These are phyloP conservation scores for Gremmenia infestans DNA, from an alignment of 2,329 filamentous ascomycete species.

Conservation along the genomic window DNA sequence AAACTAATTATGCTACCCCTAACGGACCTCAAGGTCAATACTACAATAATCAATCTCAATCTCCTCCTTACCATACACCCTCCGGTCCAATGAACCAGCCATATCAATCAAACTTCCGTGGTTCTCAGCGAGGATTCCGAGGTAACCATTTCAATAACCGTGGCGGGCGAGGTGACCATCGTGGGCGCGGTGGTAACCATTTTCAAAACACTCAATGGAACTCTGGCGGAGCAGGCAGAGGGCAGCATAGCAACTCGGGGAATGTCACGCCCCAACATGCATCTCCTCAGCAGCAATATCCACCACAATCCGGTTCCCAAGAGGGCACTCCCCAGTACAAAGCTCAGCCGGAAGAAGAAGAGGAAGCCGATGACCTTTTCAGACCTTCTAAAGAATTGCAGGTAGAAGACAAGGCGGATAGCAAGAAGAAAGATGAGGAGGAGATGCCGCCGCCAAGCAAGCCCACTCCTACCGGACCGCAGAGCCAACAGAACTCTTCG, in stretches of 20 bases:
- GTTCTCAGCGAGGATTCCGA: slow-evolving; percentile 54
- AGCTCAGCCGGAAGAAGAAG: slow-evolving; percentile 30
- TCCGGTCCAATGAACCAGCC: slow-evolving; percentile 53
- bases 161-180: slow-evolving; percentile 35
- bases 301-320: slow-evolving; percentile 18
- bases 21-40: slow-evolving; percentile 51
- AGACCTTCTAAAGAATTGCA: slow-evolving; percentile 60
- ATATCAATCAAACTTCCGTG: slow-evolving; percentile 34
- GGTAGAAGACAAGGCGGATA: slow-evolving; percentile 52
- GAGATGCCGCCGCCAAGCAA: slow-evolving; percentile 52
- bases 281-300: slow-evolving; percentile 29
- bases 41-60: slow-evolving; percentile 39
- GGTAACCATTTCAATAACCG: slow-evolving; percentile 52
- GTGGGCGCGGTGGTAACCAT: slow-evolving; percentile 50
- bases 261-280: slow-evolving; percentile 30
- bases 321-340: slow-evolving; percentile 29
- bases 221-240: slow-evolving; percentile 49
- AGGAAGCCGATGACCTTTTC: slow-evolving; percentile 56
- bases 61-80: slow-evolving; percentile 48
- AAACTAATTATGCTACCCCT: slow-evolving; percentile 48
- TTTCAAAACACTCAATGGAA: slow-evolving; percentile 71
- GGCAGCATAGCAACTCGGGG: slow-evolving; percentile 36
- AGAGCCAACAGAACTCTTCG: slow-evolving; percentile 38
- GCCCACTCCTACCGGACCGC: slow-evolving; percentile 39
- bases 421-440: slow-evolving; percentile 43